A percentile compares a stretch with the other conserved stretches of the same genome.
phyloP scores from a whole-genome alignment of 179 eudicot species.

The Patellifolia procumbens region DNA sequence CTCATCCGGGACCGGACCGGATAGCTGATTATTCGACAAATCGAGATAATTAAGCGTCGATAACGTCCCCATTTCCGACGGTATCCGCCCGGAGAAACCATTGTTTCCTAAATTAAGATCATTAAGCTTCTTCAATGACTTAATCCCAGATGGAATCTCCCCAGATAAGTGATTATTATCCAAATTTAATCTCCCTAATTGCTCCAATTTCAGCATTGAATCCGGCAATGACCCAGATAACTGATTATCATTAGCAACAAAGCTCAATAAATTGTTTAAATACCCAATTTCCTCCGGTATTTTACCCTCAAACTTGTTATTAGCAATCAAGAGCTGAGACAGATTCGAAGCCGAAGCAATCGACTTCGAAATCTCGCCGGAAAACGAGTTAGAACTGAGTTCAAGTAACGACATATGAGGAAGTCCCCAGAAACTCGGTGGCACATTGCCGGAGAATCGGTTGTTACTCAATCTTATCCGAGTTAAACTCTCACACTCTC shows the following conservation, averaged over 20 bases:
- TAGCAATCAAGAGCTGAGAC: conserved; percentile 43
- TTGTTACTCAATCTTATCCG: conserved; percentile 60
- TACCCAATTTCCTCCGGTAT: conserved; percentile 65
- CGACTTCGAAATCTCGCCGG: conserved; percentile 54
- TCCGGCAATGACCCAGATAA: conserved; percentile 62
- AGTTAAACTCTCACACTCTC: conserved; percentile 46
- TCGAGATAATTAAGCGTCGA: conserved; percentile 70
- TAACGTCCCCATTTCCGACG: conserved; percentile 59
- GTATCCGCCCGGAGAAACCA: conserved; percentile 53
- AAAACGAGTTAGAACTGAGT: conserved; percentile 46
- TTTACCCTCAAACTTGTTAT: conserved; percentile 51
- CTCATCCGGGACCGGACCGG: conserved; percentile 62
- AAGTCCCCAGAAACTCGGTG: conserved; percentile 61
- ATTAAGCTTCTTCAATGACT: conserved; percentile 50
- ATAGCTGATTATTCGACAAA: conserved; percentile 64
- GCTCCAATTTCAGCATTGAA: conserved; percentile 38
- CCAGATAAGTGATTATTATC: conserved; percentile 57
- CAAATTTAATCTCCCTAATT: conserved; percentile 54
- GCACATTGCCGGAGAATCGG: conserved; percentile 60
- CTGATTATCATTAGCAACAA: conserved; percentile 46
- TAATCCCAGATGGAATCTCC: conserved; percentile 50
- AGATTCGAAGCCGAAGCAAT: conserved; percentile 62
- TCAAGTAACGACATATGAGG: conserved; percentile 61
- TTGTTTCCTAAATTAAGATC: conserved; percentile 71
- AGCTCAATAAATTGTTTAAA: conserved; percentile 41